These are phyloP conservation scores for Eutypa lata DNA, from an alignment of 2,329 filamentous ascomycete genomes.

Conservation along the genomic window DNA sequence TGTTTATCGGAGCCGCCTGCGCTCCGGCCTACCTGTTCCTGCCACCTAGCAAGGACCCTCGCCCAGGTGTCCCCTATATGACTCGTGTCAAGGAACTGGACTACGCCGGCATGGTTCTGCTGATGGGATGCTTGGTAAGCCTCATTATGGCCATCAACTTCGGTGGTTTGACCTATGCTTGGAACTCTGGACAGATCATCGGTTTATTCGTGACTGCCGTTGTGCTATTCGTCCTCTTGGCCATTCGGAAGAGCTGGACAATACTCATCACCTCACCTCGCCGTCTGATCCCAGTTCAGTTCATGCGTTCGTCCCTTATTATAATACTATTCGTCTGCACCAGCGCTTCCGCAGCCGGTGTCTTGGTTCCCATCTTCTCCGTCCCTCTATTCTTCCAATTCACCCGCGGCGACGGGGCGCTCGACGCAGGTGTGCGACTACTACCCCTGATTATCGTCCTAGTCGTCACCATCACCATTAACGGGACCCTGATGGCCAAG, in stretches of 20 bases:
- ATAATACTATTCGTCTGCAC: conserved; percentile 41
- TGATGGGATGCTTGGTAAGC: conserved; percentile 35
- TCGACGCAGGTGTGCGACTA: conserved; percentile 39
- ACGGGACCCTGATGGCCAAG: conserved; percentile 30
- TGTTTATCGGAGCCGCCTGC: conserved; percentile 40
- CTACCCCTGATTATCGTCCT: conserved; percentile 37
- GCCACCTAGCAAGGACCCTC: conserved; percentile 20
- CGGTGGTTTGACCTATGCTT: conserved; percentile 46
- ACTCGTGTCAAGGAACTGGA: conserved; percentile 35
- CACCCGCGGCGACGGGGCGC: conserved; percentile 34
- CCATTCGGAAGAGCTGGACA: conserved; percentile 39
- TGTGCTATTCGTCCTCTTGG: conserved; percentile 40
- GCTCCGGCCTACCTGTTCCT: conserved; percentile 30
- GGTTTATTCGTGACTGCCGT: conserved; percentile 41
- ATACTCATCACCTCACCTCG: conserved; percentile 36
- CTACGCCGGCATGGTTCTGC: conserved; percentile 40
- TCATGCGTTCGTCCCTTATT: conserved; percentile 35
- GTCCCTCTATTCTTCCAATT: conserved; percentile 54
- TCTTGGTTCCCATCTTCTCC: conserved; percentile 40
- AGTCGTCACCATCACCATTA: conserved; percentile 32
- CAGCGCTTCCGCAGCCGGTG: conserved; percentile 14
- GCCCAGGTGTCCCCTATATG: conserved; percentile 9
- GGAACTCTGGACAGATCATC: conserved; percentile 42
- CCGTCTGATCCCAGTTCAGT: conserved; percentile 44
- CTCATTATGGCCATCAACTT: conserved; percentile 49